phyloP scores from a whole-genome alignment of 2,329 filamentous ascomycete species.

The Lecanoromycetidae sp. region DNA sequence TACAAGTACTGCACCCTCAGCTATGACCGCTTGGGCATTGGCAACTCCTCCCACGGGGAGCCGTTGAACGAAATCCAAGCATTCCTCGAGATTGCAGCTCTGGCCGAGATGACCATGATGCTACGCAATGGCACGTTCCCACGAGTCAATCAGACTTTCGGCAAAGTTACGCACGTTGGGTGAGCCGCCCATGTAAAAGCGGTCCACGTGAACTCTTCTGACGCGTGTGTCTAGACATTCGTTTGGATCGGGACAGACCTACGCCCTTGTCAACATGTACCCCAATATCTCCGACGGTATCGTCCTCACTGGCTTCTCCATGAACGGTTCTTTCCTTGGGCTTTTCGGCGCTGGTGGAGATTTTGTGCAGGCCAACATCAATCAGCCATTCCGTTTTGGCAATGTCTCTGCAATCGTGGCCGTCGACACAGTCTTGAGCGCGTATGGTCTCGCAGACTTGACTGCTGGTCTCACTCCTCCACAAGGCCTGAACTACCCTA shows the following conservation, averaged over 20 bases:
- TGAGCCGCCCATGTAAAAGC: not conserved
- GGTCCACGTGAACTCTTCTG: not conserved
- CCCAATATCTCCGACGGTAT: constrained; percentile 46
- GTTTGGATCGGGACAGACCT: constrained; percentile 49
- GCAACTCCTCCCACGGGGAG: constrained; percentile 45
- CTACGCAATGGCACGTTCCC: constrained; percentile 37
- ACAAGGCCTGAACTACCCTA: constrained; percentile 25
- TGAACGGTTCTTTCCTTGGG: constrained; percentile 34
- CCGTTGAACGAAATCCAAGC: constrained; percentile 49
- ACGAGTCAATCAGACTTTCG: constrained; percentile 27
- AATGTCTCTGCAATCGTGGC: constrained; percentile 20
- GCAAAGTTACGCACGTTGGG: constrained; percentile 47
- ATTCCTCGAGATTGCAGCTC: constrained; percentile 45
- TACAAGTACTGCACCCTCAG: constrained; percentile 48
- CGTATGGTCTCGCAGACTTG: constrained; percentile 14
- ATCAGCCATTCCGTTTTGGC: constrained; percentile 31
- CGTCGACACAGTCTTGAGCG: constrained; percentile 18
- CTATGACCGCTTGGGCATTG: constrained; percentile 52
- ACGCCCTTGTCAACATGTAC: constrained; percentile 41
- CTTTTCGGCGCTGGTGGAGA: constrained; percentile 37
- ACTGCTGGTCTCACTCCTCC: constrained; percentile 3
- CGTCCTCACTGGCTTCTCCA: constrained; percentile 48
- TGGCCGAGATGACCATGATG: constrained; percentile 40
- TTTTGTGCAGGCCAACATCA: constrained; percentile 35
- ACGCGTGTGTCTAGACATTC: constrained; percentile 33